Evolutionary conservation across 495 filamentous ascomycete genomes (phyloP), one percentile per base, ranked within the genome.

Genomic region (Xylaria cubensis): DNA sequence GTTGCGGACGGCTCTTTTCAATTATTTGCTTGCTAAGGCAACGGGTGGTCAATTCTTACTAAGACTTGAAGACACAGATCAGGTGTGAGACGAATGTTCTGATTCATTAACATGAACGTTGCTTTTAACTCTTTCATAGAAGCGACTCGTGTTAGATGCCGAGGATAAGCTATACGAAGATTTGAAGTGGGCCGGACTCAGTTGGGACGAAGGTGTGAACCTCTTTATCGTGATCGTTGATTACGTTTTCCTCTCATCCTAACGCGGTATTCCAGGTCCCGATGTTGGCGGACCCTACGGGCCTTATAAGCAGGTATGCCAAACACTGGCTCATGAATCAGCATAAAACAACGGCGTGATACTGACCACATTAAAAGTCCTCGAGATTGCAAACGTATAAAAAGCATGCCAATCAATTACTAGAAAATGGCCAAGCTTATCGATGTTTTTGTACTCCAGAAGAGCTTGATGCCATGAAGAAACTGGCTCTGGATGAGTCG

Each of bases 61-160:
- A 41, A 89, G 96, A 63, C 89, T 99, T 73, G 96, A 99, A 85
- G 96, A 99, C 78, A 99, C 96, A 46, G 96, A 99, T 83, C 91
- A 93, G 88, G 94, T 97, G 77, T 77, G 76, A 48, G 21, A 8
- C 41, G 17, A n/a, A 19, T 17, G 36, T 19, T 44, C 6, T 32
- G 4, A 26, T 42, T 4, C n/a, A 64, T 21, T 32, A 3, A 71
- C 4, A 19, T 42, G 64, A 69, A 46, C 61, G 55, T 8, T 51
- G 24, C 72, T 59, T 72, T 72, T 75, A 51, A 79, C 71, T 29
- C 50, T 55, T 70, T 15, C 65, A 17, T 58, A 83, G 79, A 73
- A 73, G 13, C 81, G 85, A 34, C 75, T 83, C 26, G 90, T 98
- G 34, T 82, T 85, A 2, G 93, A 89, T 73, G 94, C 97, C 4